These are phyloP conservation scores for Apiotrichum brassicae DNA, from an alignment of 1,284 basidiomycete genomes.

Conservation along the genomic window DNA sequence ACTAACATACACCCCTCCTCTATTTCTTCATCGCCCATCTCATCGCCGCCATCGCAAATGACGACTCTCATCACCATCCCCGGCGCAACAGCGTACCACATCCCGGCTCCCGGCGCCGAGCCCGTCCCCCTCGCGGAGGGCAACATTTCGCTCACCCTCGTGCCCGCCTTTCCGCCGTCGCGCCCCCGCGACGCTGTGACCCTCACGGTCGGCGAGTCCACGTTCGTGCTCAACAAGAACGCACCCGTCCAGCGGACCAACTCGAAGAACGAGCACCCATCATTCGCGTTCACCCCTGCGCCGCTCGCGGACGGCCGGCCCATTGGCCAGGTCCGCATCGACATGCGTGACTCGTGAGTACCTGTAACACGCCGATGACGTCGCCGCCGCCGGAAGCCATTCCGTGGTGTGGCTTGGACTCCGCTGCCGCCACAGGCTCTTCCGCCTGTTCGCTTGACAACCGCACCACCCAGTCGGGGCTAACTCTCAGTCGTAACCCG, in stretches of 20 bases:
- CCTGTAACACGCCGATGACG: neutral
- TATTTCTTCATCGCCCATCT: neutral
- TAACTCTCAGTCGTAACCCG: conserved; percentile 23
- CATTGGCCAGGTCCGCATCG: conserved; percentile 42
- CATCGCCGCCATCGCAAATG: conserved; percentile 21
- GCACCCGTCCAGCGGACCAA: conserved; percentile 37
- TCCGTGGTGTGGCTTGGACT: no score
- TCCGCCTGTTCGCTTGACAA: no score
- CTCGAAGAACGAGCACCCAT: conserved; percentile 36
- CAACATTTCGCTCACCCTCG: conserved; percentile 33
- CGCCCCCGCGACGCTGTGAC: conserved; percentile 33
- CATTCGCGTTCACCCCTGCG: conserved; percentile 40
- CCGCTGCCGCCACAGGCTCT: no score
- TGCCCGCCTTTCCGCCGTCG: conserved; percentile 38
- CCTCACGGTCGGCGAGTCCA: conserved; percentile 32
- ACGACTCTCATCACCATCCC: conserved; percentile 41
- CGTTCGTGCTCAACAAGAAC: conserved; percentile 35
- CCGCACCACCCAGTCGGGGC: no score
- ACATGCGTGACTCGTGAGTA: conserved; percentile 35
- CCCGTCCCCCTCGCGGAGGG: conserved; percentile 40
- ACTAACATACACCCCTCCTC: no score
- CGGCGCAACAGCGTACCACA: conserved; percentile 30
- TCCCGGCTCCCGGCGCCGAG: conserved; percentile 29
- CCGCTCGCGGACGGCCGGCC: conserved; percentile 30
- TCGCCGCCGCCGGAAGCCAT: no score